Evolutionary conservation across 305 asterid genomes (phyloP), one percentile per base, ranked within the genome.

Genomic region (Rubia peregrina): DNA sequence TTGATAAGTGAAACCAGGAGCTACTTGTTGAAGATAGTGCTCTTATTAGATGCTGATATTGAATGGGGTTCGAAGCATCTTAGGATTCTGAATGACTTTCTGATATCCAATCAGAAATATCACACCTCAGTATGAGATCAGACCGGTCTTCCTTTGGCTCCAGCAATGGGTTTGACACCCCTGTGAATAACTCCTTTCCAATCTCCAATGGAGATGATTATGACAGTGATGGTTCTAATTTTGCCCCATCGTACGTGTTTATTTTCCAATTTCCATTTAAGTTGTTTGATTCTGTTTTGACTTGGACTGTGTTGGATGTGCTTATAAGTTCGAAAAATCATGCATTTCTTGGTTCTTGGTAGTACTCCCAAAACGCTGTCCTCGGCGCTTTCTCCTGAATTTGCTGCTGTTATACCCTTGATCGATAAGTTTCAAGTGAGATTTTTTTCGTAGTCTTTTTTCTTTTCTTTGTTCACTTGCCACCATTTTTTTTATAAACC

Each of bases 171-270:
- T 80, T 80, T 78, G 93, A 84, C 70, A 83, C 93, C 65, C 93
- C 84, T 74, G 85, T 91, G 1, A 85, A 80, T 80, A 77, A 81
- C 82, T 86, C 91, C 38, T 87, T 79, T 79, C 82, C 84, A 40
- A 76, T 84, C 74, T 82, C 98, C 64, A 88, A 87, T 38, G 96
- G 87, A 26, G 96, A 94, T 30, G 98, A 89, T 61, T 91, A 91
- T 70, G 98, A 91, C 78, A 91, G 96, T 41, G 98, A 94, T 86
- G 96, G 97, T 78, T 89, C 95, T 80, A 88, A 78, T 81, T 93
- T 88, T 13, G 88, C 91, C 65, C 97, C 96, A 26, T 90, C 81
- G 97, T 94, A 79, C 76, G 96, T 82, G 72, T 71, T 73, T 73
- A 63, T 21, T 38, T 43, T 56, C 19, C 53, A 38, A 60, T 33